Base-by-base conservation (phyloP, 208 protist species). In the Phytomonas serpens region DNA sequence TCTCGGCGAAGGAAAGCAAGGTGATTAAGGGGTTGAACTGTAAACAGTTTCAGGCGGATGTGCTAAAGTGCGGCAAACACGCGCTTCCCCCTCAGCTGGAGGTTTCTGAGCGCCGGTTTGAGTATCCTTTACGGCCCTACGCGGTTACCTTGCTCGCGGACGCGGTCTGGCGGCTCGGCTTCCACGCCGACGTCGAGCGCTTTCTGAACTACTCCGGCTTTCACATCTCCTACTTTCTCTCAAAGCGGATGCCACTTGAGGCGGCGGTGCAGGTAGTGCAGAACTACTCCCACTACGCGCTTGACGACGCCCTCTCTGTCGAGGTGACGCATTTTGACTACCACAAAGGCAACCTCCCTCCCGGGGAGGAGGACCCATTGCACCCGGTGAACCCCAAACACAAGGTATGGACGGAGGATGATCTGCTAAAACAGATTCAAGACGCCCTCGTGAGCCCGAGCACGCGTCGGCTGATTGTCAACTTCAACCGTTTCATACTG, bases 221-320 rank as follows among this genome's bases (percentile, higher is more conserved):
- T 73, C 92, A 94, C 78, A 81, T 94, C 31, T 90, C 90, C 0
- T 97, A 90, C 78, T 93, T 97, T 57, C 69, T 97, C 31, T 95
- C 92, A 16, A 64, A 70, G 37, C 81, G 90, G 79, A 82, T 97
- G 75, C 81, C 90, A 30, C 79, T 97, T 14, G 82, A 90, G 63
- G 84, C 77, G 38, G 86, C 88, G 0, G 85, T 78, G 27, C 76
- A 78, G 13, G 86, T 93, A 67, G 76, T 87, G 36, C 77, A 89
- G 69, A 93, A 94, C 75, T 95, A 87, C 71, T 94, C 85, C 13
- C 84, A 93, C 76, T 86, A 86, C 77, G 80, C 83, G 67, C 73
- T 86, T 61, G 81, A 93, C 30, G 88, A 94, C 69, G 75, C 77
- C 42, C 67, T 92, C 37, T 84, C 76, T 34, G 75, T 92, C n/a